Evolutionary conservation across 352 stramenopile species (phyloP).

Genomic region (Halophytophthora batemanensis): DNA sequence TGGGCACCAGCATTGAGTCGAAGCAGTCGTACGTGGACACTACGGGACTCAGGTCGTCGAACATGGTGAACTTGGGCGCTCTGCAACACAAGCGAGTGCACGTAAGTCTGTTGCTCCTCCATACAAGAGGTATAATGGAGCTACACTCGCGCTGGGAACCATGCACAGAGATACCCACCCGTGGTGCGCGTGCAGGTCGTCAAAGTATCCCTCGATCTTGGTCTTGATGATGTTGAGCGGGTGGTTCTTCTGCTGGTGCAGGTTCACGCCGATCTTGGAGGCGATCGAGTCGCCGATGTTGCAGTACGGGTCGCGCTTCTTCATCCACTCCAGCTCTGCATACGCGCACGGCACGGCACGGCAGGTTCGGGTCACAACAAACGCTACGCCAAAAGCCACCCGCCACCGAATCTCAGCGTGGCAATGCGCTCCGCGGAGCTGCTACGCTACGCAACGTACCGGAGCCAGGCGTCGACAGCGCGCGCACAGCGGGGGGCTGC

Average conservation of each 20-base stretch:
- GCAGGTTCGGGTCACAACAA: neutral
- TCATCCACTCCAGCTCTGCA: constrained; percentile 75
- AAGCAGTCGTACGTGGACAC: constrained; percentile 89
- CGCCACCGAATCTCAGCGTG: neutral
- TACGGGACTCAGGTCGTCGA: constrained; percentile 85
- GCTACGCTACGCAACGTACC: constrained; percentile 2
- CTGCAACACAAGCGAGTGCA: constrained; percentile 18
- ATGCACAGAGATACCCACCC: constrained; percentile 23
- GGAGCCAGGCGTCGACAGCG: constrained; percentile 9
- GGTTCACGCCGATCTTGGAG: constrained; percentile 85
- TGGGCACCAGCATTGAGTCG: constrained; percentile 90
- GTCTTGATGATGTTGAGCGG: constrained; percentile 93
- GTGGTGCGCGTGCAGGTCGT: constrained; percentile 58
- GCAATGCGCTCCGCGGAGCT: neutral
- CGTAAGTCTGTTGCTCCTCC: neutral
- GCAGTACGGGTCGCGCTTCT: constrained; percentile 77
- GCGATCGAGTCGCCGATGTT: constrained; percentile 86
- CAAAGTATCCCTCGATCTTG: constrained; percentile 91
- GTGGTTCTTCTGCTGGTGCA: constrained; percentile 84
- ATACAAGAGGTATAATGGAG: constrained; percentile 1
- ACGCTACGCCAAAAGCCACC: neutral
- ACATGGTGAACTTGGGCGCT: constrained; percentile 74
- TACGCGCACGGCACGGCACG: neutral
- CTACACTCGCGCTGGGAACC: neutral
- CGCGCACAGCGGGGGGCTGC: constrained; percentile 2